phyloP scores from a whole-genome alignment of 176 grass and related monocot species.

The Carex myosuroides region DNA sequence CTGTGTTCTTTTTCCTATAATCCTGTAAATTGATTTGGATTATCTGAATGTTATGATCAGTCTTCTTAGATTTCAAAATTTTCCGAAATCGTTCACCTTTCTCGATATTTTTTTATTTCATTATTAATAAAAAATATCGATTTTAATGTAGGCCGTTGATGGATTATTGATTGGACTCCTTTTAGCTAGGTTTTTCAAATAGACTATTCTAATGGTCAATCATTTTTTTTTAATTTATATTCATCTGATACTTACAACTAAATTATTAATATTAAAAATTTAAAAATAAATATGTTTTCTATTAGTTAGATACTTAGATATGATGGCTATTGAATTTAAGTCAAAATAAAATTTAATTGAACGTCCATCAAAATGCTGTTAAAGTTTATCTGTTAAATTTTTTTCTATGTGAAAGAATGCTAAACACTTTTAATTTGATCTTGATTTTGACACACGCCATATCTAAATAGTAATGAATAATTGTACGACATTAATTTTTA shows the following conservation, averaged over 20 bases:
- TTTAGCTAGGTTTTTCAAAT: neutral
- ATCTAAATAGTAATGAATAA: neutral
- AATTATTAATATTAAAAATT: too few species aligned
- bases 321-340: neutral
- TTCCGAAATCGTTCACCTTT: too few species aligned
- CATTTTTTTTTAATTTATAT: neutral
- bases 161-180: neutral
- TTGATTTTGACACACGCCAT: neutral
- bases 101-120: too few species aligned
- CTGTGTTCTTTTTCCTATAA: too few species aligned
- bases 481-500: too few species aligned
- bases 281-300: neutral
- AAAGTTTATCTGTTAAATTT: neutral
- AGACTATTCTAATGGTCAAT: too few species aligned
- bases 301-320: neutral
- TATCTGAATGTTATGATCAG: too few species aligned
- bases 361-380: neutral
- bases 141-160: neutral
- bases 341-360: neutral
- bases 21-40: too few species aligned
- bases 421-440: too few species aligned
- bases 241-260: neutral
- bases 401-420: too few species aligned
- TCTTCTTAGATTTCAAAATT: too few species aligned
- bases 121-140: too few species aligned